Evolutionary conservation across 495 filamentous ascomycete species (phyloP), one percentile per base, ranked within the genome.

Genomic region (Bryoglossum gracile): DNA sequence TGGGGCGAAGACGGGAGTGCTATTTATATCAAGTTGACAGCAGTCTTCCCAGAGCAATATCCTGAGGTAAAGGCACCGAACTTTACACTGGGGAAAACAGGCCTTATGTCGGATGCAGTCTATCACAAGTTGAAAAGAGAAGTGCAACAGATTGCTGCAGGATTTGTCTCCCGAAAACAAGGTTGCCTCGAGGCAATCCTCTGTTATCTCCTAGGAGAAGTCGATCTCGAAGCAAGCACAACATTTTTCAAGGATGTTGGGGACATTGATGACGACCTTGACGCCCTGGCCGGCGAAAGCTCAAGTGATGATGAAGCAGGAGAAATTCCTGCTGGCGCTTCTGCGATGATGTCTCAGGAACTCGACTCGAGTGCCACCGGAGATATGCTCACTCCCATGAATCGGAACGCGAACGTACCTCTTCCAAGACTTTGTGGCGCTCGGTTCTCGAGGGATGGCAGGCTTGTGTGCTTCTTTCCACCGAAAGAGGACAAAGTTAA

Each of bases 221-320:
- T 82, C 10, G 82, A 75, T 53, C 72, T 89, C 1, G 82, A 89
- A 49, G 79, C 82, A 26, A 89, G 83, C 63, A 80, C 84, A 4
- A 75, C 74, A 2, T 83, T 82, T 64, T 76, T 89, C 49, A 66
- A 66, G 3, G 62, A 82, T 54, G 75, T 79, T 21, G 70, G 68
- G 18, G 80, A 80, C 55, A 55, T 83, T 2, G 84, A 80, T 23
- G 80, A 82, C 32, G 80, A 81, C 43, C 63, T 80, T 19, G 73
- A 72, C 56, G 55, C 54, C 6, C 64, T 78, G 11, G 74, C 69
- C 8, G 77, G 79, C 37, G 78, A 82, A 46, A 86, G 79, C 48
- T 94, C 88, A 11, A 94, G 87, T 56, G 90, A 95, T 43, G 88
- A 92, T 46, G 87, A 89, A 50, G 89, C 92, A 50, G 74, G 70